phyloP scores from a whole-genome alignment of 345 rosid genomes.

The Euphorbia lathyris region DNA sequence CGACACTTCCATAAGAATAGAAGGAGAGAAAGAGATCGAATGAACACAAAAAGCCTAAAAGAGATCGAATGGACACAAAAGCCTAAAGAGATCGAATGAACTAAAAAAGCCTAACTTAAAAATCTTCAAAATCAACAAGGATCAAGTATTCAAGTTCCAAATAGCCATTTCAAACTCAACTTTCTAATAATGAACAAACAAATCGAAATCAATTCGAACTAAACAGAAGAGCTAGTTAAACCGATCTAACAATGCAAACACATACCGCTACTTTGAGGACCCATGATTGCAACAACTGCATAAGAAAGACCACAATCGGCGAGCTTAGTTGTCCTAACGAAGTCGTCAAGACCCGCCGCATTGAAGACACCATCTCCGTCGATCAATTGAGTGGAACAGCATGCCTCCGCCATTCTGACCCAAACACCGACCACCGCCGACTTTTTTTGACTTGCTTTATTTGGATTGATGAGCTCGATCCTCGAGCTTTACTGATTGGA shows the following conservation, averaged over 20 bases:
- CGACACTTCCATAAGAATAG: not conserved
- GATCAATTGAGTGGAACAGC: slow-evolving; percentile 57
- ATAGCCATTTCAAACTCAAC: not conserved
- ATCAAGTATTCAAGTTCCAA: not conserved
- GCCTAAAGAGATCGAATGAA: not conserved
- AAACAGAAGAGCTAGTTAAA: not conserved
- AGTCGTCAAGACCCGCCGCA: slow-evolving; percentile 53
- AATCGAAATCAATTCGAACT: not conserved
- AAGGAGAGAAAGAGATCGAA: not conserved
- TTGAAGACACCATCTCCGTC: slow-evolving; percentile 59
- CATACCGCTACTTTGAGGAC: slow-evolving; percentile 84
- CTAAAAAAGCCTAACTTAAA: not conserved
- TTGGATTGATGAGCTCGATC: not conserved
- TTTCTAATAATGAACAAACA: not conserved
- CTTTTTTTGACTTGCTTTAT: not conserved
- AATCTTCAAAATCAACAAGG: not conserved
- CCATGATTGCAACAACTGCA: slow-evolving; percentile 82
- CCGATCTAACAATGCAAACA: not conserved
- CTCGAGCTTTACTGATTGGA: too few species aligned
- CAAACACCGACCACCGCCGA: not conserved
- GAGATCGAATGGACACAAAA: too few species aligned
- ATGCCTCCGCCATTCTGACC: slow-evolving; percentile 30
- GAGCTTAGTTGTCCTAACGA: slow-evolving; percentile 47
- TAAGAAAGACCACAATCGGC: slow-evolving; percentile 69
- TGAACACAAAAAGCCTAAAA: too few species aligned